Evolutionary conservation across 768 basidiomycete species (phyloP).

Genomic region (Erythrobasidium yunnanense): DNA sequence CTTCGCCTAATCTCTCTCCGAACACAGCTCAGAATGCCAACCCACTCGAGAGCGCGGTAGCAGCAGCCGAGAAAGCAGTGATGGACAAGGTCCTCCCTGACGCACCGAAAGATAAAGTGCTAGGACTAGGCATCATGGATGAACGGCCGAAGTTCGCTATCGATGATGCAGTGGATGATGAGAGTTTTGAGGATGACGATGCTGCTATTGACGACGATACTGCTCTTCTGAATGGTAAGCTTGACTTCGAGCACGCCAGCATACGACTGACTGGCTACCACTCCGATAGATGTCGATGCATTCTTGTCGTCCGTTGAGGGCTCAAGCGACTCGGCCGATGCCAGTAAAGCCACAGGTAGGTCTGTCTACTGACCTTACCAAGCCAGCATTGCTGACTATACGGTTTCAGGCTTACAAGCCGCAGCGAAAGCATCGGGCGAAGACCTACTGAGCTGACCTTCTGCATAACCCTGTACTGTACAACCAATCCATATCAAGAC

Average conservation of each 20-base stretch:
- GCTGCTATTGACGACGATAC: slow-evolving; percentile 24
- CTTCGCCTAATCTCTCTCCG: slow-evolving; percentile 27
- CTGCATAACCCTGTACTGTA: no score
- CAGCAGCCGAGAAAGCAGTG: slow-evolving; percentile 36
- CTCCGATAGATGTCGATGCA: slow-evolving; percentile 12
- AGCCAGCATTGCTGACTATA: no score
- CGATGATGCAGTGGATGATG: slow-evolving; percentile 79
- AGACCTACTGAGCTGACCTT: background rate
- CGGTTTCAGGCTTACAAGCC: background rate
- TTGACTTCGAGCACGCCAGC: no score
- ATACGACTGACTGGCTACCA: no score
- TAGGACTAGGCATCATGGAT: slow-evolving; percentile 69
- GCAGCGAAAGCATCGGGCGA: background rate
- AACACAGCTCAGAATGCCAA: slow-evolving; percentile 28
- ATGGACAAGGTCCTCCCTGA: slow-evolving; percentile 39
- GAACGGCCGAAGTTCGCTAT: slow-evolving; percentile 93
- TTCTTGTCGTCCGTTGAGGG: slow-evolving; percentile 25
- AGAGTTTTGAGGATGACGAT: slow-evolving; percentile 40
- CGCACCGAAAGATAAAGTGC: slow-evolving; percentile 55
- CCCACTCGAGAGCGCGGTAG: slow-evolving; percentile 32
- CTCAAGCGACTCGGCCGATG: background rate
- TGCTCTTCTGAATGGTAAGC: slow-evolving; percentile 30
- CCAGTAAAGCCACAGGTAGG: slow-evolving; percentile 5
- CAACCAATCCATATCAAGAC: no score
- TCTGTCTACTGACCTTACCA: background rate